Evolutionary conservation across 73 alveolate species (phyloP), one percentile per base, ranked within the genome.

Genomic region (Paramecium octaurelia): DNA sequence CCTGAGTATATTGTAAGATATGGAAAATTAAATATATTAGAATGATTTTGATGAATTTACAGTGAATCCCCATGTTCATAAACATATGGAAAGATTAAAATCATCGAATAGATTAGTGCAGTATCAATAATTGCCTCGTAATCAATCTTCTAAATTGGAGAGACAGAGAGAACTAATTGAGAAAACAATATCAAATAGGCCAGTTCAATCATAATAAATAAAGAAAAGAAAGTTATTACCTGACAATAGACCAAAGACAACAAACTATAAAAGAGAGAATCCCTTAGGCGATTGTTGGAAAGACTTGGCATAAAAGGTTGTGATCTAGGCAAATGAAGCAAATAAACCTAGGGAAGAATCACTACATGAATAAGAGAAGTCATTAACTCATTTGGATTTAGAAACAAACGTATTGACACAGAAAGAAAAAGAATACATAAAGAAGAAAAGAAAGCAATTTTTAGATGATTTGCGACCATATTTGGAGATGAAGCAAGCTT

Each of bases 381-480:
- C 70, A 44, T 48, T 80, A 8, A 44, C 91, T 44, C 91, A 80
- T 80, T 46, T 80, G 18, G 75, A 80, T 44, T 40, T 80, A 11
- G 91, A 80, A 48, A 4, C 70, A 21, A 46, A 80, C 46, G 46
- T 42, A n/a, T 46, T 80, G 12, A 44, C 76, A 23, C 44, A 80
- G 24, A 46, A 80, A 21, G 91, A 80, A 2, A 80, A 46, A 23
- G 91, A 80, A 46, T 80, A 18, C 11, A 80, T 80, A 43, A 80
- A 80, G 48, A 80, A 80, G 54, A 42, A 24, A 24, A 80, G 75
- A 80, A 80, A 80, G 2, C 20, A 44, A 18, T 80, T 42, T 80
- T 46, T 80, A 23, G 91, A 80, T 80, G 91, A 80, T 48, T 31
- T 80, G 27, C n/a, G 91, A 43, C 91, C 91, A 3, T 80, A 80